Percentiles rank a stretch among this genome's conserved stretches.
phyloP scores from a whole-genome alignment of 768 basidiomycete species.

The Postia placenta region DNA sequence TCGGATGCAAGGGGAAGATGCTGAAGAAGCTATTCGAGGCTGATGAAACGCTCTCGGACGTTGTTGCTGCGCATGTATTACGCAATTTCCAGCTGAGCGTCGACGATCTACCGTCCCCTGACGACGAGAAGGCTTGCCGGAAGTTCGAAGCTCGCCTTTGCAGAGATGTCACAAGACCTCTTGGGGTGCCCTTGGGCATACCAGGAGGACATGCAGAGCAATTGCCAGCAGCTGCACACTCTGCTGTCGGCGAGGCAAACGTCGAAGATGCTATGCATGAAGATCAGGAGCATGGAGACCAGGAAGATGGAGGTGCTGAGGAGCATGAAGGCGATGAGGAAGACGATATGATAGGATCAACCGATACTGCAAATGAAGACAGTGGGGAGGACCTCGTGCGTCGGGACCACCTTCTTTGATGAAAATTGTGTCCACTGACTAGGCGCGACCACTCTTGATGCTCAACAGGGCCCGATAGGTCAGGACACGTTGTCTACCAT shows the following conservation, averaged over 20 bases:
- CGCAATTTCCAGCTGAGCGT: slow-evolving; percentile 45
- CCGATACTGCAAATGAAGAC: not conserved
- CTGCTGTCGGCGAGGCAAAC: not conserved
- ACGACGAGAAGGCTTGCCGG: slow-evolving; percentile 39
- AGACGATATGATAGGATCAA: slow-evolving; percentile 3
- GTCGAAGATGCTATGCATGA: not conserved
- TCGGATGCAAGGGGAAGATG: slow-evolving; percentile 66
- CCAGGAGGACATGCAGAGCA: not conserved
- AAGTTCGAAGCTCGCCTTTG: slow-evolving; percentile 47
- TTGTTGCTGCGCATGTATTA: slow-evolving; percentile 40
- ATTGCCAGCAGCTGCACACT: not conserved
- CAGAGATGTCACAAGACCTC: slow-evolving; percentile 35
- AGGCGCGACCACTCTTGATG: not conserved
- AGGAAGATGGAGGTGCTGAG: not conserved
- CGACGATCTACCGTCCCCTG: slow-evolving; percentile 50
- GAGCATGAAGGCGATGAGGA: slow-evolving; percentile 4
- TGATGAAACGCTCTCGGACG: slow-evolving; percentile 36
- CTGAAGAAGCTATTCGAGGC: slow-evolving; percentile 49
- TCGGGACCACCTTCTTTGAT: slow-evolving; percentile 4
- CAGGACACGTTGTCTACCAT: slow-evolving; percentile 69
- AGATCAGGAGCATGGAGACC: not conserved
- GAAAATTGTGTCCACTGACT: slow-evolving; percentile 3
- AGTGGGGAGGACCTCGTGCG: slow-evolving; percentile 14
- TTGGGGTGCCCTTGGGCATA: not conserved
- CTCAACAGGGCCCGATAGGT: slow-evolving; percentile 53